Evolutionary conservation across 2,329 filamentous ascomycete genomes (phyloP), one percentile per base, ranked within the genome.

Genomic region (Leptographium wingfieldii): DNA sequence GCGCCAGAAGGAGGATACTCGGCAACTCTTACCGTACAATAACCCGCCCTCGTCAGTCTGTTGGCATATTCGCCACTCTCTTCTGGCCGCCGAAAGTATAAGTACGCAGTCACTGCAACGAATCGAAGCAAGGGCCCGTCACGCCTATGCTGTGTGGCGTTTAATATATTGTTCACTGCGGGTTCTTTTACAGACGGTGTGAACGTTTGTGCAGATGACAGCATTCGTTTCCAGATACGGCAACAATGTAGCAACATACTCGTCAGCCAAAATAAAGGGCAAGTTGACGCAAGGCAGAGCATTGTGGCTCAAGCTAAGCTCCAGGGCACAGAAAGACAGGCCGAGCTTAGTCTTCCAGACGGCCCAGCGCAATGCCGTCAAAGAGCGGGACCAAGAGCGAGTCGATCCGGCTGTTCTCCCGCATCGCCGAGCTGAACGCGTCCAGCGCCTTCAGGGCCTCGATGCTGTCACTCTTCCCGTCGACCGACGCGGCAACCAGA

Each of bases 381-480:
- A 73, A 75, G 14, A 72, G 65, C 7, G 73, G 73, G 59, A 75
- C 56, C 35, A 74, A 49, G 60, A 72, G 70, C 7, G 68, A 66
- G 59, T 75, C 73, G 16, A 74, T 64, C 57, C 72, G 66, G 27
- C 65, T 59, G 58, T 67, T 65, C 6, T 64, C 58, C 33, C 63
- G 67, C 52, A 74, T 59, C 27, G 64, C 61, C 48, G 70, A 67
- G 62, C 74, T 74, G 59, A 74, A 75, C 46, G 65, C 59, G 49
- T 70, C 65, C 22, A 74, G 60, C 2, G 61, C 61, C 29, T 64
- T 57, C 19, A 70, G 60, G 2, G 43, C 43, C 33, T 68, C 63
- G 33, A 59, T 57, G 33, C 27, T 35, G 22, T 33, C 25, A 29
- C 60, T 63, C 59, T 6, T 25, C 12, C 33, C 31, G 11, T 5